Evolutionary conservation across 306 rosid genomes (phyloP).

Genomic region (Quillaja saponaria): DNA sequence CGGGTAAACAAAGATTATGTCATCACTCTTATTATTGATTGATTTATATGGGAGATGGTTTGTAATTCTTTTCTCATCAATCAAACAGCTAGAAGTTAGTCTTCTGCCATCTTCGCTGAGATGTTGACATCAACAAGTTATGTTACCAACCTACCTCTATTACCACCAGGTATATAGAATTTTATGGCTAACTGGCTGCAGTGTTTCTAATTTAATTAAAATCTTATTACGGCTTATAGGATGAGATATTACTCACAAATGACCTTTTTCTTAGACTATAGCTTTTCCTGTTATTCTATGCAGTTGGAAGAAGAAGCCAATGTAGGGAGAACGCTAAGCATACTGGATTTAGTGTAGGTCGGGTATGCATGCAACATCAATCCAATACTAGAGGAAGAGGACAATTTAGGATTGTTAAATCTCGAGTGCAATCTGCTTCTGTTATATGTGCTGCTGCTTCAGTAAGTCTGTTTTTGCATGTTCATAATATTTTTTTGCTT

Average conservation of each 20-base stretch:
- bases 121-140: conserved; percentile 38
- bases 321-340: conserved; percentile 6
- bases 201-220: neutral
- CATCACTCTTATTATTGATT: too few relatives aligned
- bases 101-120: conserved; percentile 13
- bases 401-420: conserved; percentile 25
- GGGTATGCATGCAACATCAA: conserved; percentile 28
- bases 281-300: conserved; percentile 14
- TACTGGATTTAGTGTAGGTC: conserved; percentile 33
- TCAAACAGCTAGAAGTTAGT: conserved; percentile 19
- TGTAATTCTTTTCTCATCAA: conserved; percentile 1
- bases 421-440: conserved; percentile 35
- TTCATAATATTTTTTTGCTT: conserved; percentile 12
- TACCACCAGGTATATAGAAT: conserved; percentile 49
- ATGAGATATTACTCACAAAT: conserved; percentile 6
- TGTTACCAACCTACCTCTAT: conserved; percentile 33
- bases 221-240: neutral
- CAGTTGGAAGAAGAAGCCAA: conserved; percentile 32
- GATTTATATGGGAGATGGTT: conserved; percentile 5
- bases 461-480: conserved; percentile 45
- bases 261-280: neutral
- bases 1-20: too few relatives aligned
- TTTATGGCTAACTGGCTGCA: conserved; percentile 2
- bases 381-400: conserved; percentile 38
- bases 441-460: conserved; percentile 49